Evolutionary conservation across 495 filamentous ascomycete species (phyloP), one percentile per base, ranked within the genome.

Genomic region (Penicillium atrosanguineum): DNA sequence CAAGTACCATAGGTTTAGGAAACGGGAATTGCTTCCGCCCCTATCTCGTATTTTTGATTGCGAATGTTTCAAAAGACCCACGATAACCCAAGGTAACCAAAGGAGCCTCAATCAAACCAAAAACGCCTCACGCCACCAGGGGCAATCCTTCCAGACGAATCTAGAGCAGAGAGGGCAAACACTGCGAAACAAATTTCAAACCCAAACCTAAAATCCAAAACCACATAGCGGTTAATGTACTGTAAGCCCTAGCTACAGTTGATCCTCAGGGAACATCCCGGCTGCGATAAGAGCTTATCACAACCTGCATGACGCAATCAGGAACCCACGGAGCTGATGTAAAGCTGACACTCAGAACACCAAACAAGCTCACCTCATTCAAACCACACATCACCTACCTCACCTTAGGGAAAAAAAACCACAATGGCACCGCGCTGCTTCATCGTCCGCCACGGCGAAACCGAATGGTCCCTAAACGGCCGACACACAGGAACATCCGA

Each of bases 391-490:
- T 20, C 28, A 45, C 12, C 28, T 28, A 47, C 31, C 2, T 6
- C 9, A 39, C 16, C 38, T 23, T 57, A n/a, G 1, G 19, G 8
- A 40, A 5, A 40, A 39, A 39, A 23, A 2, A 23, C 5, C 11
- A 16, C 9, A 61, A 84, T 85, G 80, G 83, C 87, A 9, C 91
- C 94, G 6, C 82, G 91, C 45, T 87, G 91, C 69, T 97, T 97
- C 80, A 87, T 98, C 53, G 78, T 94, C 73, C 89, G 94, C 58
- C 94, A 98, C 66, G 87, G 87, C 71, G 94, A 98, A 72, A 98
- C 94, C 3, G 90, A 95, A 79, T 98, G 94, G 94, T 96, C 92
- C 1, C 81, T 97, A 37, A 91, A 89, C 62, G 94, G 92, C 52
- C 84, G 87, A 20, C 93, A 98, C 74, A 98, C 94, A 0, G 89